Base-by-base conservation (phyloP, 1,284 basidiomycete genomes). In the Puccinia coronata region DNA sequence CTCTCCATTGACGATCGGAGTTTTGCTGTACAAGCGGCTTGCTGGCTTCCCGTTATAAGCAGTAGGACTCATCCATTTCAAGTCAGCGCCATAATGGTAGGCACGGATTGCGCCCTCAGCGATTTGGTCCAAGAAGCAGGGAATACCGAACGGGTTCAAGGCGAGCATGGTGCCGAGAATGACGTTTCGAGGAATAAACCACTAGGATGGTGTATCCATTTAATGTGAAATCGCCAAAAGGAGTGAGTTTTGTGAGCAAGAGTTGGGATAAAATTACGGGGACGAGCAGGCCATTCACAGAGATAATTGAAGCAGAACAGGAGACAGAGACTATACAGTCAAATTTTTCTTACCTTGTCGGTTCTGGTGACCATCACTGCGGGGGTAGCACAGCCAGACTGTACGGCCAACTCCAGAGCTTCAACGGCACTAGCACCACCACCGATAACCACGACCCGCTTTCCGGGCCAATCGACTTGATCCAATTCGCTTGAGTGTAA, bases 371-470 rank as follows among this genome's bases (percentile, higher is more conserved):
- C 55, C 69, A 80, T 36, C 18, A 49, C 41, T 14, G 69, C 79
- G 20, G 69, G 55, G 34, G 69, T 61, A 20, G 79, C 59, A n/a
- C 59, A 63, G 31, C 57, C 57, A 41, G 69, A 73, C 34, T 80
- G 55, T 18, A 80, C 79, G n/a, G 79, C 79, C 31, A 73, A 63
- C 49, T 80, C 79, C 34, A 73, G 51, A 55, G 79, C 70, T 67
- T 80, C 79, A 16, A 80, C 79, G 36, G 67, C 79, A 61, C 79
- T 80, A 28, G 79, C 79, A 28, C 79, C 79, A 31, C 79, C 70
- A 18, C 79, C 79, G 16, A 80, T 49, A 6, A 63, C 55, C 25
- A 74, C 79, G 5, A 80, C 79, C 1, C 70, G 69, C 23, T 80
- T 80, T 1, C 49, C 61, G n/a, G 61, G 23, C 69, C 69, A 61